A percentile compares a stretch with the other conserved stretches of the same genome.
Evolutionary conservation across 345 rosid species (phyloP).

Genomic region (Anastatica hierochuntica): DNA sequence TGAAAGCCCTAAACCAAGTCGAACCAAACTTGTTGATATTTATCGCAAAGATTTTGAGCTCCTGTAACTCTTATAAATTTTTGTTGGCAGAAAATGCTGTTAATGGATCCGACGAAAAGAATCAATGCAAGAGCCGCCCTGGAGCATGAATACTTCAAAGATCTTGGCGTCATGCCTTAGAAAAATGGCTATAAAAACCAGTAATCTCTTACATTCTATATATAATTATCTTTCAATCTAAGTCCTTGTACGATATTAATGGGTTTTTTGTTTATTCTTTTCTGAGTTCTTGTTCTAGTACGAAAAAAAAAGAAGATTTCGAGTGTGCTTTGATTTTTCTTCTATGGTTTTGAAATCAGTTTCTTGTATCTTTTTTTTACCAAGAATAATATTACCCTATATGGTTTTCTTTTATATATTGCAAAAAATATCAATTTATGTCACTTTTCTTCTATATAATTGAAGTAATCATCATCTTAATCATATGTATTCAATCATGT

Average conservation of each 20-base stretch:
- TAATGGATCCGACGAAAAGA: conserved; percentile 89
- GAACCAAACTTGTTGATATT: neutral
- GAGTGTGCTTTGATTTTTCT: neutral
- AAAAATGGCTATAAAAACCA: conserved; percentile 5
- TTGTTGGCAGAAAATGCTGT: conserved; percentile 75
- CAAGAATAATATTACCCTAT: neutral
- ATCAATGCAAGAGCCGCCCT: conserved; percentile 82
- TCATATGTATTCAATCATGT: too few relatives aligned
- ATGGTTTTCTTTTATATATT: neutral
- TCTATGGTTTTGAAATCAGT: conserved; percentile 18
- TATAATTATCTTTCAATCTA: too few relatives aligned
- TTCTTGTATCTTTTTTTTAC: conserved; percentile 20
- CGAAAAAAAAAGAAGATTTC: neutral
- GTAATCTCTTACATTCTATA: conserved; percentile 19
- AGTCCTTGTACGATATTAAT: too few relatives aligned
- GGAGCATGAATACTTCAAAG: conserved; percentile 95
- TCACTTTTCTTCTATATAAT: too few relatives aligned
- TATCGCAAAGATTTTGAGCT: conserved; percentile 1
- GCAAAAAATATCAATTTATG: too few relatives aligned
- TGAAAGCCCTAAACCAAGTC: neutral
- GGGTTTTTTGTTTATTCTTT: conserved; percentile 14
- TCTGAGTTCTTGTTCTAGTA: neutral
- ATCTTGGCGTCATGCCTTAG: conserved; percentile 48
- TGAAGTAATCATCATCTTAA: too few relatives aligned
- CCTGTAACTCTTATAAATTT: neutral